phyloP scores from a whole-genome alignment of 371 early-diverging fungal species.

The Mortierella sp. region DNA sequence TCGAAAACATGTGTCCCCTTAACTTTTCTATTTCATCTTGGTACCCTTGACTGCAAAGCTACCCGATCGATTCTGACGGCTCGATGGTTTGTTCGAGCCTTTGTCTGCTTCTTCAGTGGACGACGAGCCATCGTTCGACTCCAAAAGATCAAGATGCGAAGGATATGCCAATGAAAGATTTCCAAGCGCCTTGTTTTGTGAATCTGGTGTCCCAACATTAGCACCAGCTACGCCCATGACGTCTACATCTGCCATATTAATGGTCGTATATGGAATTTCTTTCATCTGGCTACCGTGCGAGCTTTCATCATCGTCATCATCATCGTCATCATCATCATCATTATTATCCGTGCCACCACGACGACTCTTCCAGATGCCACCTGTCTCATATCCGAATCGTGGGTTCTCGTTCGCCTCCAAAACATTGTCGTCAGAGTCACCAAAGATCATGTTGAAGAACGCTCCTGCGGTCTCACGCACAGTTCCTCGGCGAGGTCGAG shows the following conservation, averaged over 20 bases:
- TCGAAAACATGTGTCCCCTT: no score
- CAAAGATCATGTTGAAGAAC: slow-evolving; percentile 55
- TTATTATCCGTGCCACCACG: slow-evolving; percentile 33
- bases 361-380: slow-evolving; percentile 36
- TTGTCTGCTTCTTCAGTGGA: background rate
- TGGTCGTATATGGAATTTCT: background rate
- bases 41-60: no score
- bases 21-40: no score
- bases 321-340: slow-evolving; percentile 53
- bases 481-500: slow-evolving; percentile 13
- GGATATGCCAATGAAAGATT: slow-evolving; percentile 1
- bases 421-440: slow-evolving; percentile 32
- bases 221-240: background rate
- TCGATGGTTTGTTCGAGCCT: no score
- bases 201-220: background rate
- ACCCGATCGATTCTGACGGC: no score
- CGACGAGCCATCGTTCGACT: background rate
- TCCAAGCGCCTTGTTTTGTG: background rate
- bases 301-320: slow-evolving; percentile 36
- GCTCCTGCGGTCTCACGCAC: slow-evolving; percentile 10
- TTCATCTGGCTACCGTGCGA: background rate
- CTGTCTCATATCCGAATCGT: slow-evolving; percentile 47
- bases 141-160: background rate
- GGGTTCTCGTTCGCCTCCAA: slow-evolving; percentile 24
- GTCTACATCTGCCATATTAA: slow-evolving; percentile 9